A percentile compares a stretch with the other conserved stretches of the same genome.
These are phyloP conservation scores for Lactifluus pinguis DNA, from an alignment of 768 basidiomycete species.

Conservation along the genomic window DNA sequence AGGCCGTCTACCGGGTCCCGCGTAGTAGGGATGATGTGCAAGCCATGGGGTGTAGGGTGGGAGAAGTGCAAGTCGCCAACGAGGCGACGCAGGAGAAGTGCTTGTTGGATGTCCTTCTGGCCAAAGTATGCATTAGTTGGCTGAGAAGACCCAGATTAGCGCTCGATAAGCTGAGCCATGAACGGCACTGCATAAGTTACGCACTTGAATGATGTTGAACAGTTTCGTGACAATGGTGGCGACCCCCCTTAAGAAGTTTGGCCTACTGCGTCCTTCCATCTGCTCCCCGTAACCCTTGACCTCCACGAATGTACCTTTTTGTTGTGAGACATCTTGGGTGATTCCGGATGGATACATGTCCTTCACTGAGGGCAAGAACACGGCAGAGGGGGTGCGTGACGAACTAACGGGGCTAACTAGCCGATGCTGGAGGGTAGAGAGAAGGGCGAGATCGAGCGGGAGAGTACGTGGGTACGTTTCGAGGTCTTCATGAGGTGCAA, in stretches of 20 bases:
- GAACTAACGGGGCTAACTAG: slow-evolving; percentile 12
- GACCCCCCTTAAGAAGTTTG: slow-evolving; percentile 91
- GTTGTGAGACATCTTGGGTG: slow-evolving; percentile 57
- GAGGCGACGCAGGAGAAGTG: slow-evolving; percentile 71
- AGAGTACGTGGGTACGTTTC: slow-evolving; percentile 86
- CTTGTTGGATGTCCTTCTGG: slow-evolving; percentile 98
- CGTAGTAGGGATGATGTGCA: slow-evolving; percentile 84
- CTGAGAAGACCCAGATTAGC: slow-evolving; percentile 31
- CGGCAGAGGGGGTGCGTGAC: slow-evolving; percentile 44
- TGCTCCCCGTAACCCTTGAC: slow-evolving; percentile 86
- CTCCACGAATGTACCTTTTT: slow-evolving; percentile 86
- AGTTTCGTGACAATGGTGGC: slow-evolving; percentile 92
- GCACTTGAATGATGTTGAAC: slow-evolving; percentile 84
- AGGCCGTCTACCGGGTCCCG: slow-evolving; percentile 58
- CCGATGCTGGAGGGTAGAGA: slow-evolving; percentile 32
- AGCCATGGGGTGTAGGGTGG: slow-evolving; percentile 57
- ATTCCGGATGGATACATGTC: slow-evolving; percentile 96
- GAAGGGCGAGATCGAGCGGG: slow-evolving; percentile 56
- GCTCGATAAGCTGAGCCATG: not conserved
- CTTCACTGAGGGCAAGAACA: slow-evolving; percentile 70
- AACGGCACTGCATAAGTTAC: slow-evolving; percentile 17
- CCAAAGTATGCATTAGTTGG: slow-evolving; percentile 93
- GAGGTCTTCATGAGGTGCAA: slow-evolving; percentile 92
- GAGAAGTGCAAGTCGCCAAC: slow-evolving; percentile 72
- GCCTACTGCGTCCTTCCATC: slow-evolving; percentile 85